Base-by-base conservation (phyloP, 148 eudicot genomes). In the Vaccinium darrowii region DNA sequence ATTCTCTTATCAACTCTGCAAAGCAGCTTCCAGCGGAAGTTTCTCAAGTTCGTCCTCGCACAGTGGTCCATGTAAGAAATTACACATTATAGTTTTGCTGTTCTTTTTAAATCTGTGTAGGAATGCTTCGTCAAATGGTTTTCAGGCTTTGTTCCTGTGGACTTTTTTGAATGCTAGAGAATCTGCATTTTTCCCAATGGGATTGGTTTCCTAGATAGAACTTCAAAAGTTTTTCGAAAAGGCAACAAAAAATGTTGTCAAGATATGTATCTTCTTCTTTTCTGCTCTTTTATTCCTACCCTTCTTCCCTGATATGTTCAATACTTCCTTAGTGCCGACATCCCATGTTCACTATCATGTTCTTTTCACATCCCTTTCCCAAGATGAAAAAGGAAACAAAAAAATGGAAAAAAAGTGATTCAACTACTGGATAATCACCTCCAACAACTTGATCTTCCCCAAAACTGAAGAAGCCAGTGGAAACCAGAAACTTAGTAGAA, bases 21-120 rank as follows among this genome's bases (percentile, higher is more conserved):
- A 87, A 89, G 72, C 88, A 92, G 82, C 93, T 97, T 88, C 99
- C 99, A 60, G 60, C 53, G 53, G 96, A 94, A 85, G 53, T 86
- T 80, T 76, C 88, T 43, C 96, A 97, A 85, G 83, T 97, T 33
- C 85, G 72, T 56, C 89, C 88, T 79, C 91, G 87, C 54, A 88
- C 96, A 0, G 88, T 95, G 86, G 90, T 97, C 84, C 95, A 90
- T 89, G 99, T 93, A 91, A 86, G 93, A 84, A 23, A 39, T 53
- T 60, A 25, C 76, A 2, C 51, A 36, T 27, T 69, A 52, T 23
- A 11, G 43, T 79, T 62, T 72, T 19, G 51, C 4, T 23, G n/a
- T 60, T 5, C 47, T 58, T 79, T 8, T 79, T 57, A 0, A 8
- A 16, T 43, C 12, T 47, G 14, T 77, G 53, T 69, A 15, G 60